A percentile compares a stretch with the other conserved stretches of the same genome.
Conservation (phyloP, 306 rosid species). For the Sophora flavescens region DNA sequence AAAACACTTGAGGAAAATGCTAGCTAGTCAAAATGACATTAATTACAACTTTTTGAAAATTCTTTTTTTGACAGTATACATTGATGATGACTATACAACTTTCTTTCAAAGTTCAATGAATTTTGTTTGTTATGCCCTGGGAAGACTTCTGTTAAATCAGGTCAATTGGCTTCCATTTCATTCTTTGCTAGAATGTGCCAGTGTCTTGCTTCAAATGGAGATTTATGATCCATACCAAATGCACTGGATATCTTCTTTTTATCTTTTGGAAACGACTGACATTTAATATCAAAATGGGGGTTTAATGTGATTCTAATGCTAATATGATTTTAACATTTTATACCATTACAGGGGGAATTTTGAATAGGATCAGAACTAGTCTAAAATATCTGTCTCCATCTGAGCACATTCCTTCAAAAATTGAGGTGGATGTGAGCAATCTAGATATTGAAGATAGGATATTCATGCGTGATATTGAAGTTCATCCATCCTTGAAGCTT, state of each 20-base stretch:
- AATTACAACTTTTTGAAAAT: neutral
- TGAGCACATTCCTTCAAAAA: conserved; percentile 81
- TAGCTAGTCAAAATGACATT: neutral
- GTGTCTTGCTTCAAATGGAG: neutral
- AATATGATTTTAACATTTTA: conserved; percentile 27
- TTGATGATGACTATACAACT: conserved; percentile 3
- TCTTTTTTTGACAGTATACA: neutral
- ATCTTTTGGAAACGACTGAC: neutral
- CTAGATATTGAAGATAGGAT: conserved; percentile 84
- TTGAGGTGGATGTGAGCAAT: conserved; percentile 87
- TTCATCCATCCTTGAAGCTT: conserved; percentile 89
- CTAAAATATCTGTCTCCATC: conserved; percentile 78
- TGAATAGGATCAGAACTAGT: conserved; percentile 75
- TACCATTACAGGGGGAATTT: conserved; percentile 69
- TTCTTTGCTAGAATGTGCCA: conserved; percentile 8
- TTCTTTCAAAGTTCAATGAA: conserved; percentile 21
- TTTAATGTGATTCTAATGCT: conserved; percentile 34
- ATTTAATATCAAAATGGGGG: neutral
- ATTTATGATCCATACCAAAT: too few relatives aligned
- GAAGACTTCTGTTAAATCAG: conserved; percentile 34
- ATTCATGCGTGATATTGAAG: conserved; percentile 66
- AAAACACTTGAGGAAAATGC: neutral
- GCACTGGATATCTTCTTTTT: neutral
- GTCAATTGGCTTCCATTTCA: conserved; percentile 27
- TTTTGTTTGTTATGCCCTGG: conserved; percentile 36